Conservation (phyloP, 805 yeast genomes). For the Teunomyces panamensis region DNA sequence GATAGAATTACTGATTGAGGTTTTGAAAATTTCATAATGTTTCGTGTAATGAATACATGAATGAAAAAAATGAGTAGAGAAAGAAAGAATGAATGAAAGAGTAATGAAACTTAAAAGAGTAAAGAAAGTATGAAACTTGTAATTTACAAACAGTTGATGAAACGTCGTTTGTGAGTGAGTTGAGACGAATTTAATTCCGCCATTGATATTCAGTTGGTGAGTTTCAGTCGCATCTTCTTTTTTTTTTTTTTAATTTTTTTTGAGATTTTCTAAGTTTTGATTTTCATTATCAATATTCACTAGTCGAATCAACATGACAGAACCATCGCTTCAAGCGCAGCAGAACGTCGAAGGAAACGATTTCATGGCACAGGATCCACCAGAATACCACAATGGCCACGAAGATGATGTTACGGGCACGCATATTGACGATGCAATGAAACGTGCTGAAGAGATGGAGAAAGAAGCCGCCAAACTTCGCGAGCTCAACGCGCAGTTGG, state of each 20-base stretch:
- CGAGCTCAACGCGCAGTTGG: conserved; percentile 5
- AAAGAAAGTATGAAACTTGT: too few species aligned
- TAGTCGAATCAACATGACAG: conserved; percentile 23
- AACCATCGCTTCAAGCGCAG: conserved; percentile 24
- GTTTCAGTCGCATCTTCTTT: not conserved
- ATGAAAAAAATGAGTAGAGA: too few species aligned
- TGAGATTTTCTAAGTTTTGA: too few species aligned
- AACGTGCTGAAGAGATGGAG: conserved; percentile 2
- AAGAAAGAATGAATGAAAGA: too few species aligned
- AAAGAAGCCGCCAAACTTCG: conserved; percentile 4
- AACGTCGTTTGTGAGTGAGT: too few species aligned
- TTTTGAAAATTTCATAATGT: too few species aligned
- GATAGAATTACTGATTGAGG: too few species aligned
- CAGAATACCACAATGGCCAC: not conserved
- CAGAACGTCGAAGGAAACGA: conserved; percentile 6
- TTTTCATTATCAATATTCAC: not conserved
- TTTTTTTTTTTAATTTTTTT: not conserved
- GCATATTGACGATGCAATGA: not conserved
- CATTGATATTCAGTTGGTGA: too few species aligned
- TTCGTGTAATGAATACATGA: too few species aligned
- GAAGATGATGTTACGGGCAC: not conserved
- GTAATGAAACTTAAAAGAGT: too few species aligned
- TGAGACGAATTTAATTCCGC: too few species aligned
- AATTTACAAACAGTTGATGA: too few species aligned
- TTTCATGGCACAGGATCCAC: conserved; percentile 2